Evolutionary conservation across 495 filamentous ascomycete genomes (phyloP).

Genomic region (Ramalina intermedia): DNA sequence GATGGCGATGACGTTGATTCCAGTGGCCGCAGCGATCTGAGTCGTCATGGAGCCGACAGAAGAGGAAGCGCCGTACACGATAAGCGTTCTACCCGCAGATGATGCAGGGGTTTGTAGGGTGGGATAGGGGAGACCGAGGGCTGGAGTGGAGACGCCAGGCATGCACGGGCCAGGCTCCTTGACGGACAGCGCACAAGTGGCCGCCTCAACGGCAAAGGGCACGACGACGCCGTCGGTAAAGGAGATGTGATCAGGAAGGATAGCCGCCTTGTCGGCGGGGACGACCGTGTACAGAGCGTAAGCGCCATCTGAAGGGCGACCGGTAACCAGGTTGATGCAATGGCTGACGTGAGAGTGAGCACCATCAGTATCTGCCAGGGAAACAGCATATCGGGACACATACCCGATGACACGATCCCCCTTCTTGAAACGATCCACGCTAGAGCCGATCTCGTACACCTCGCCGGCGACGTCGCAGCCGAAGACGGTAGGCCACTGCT

Average conservation of each 20-base stretch:
- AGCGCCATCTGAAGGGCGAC: constrained; percentile 24
- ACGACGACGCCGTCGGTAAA: constrained; percentile 25
- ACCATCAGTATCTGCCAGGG: constrained; percentile 10
- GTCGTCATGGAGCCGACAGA: constrained; percentile 43
- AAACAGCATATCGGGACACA: constrained; percentile 6
- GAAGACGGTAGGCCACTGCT: constrained; percentile 22
- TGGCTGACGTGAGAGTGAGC: constrained; percentile 30
- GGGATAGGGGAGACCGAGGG: constrained; percentile 22
- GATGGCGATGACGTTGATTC: constrained; percentile 18
- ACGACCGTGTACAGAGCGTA: constrained; percentile 17
- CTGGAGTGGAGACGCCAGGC: constrained; percentile 19
- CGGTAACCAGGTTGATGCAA: constrained; percentile 42
- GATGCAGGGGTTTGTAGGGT: constrained; percentile 14
- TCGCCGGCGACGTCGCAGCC: constrained; percentile 32
- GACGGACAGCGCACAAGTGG: constrained; percentile 20
- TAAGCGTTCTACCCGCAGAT: constrained; percentile 50
- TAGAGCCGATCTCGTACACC: constrained; percentile 24
- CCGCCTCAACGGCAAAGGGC: constrained; percentile 22
- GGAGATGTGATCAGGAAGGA: constrained; percentile 20
- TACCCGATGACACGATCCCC: constrained; percentile 32
- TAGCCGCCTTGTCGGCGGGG: constrained; percentile 18
- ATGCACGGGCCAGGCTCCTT: constrained; percentile 18
- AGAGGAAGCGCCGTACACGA: constrained; percentile 65
- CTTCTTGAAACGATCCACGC: constrained; percentile 22
- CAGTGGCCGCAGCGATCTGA: constrained; percentile 17